Evolutionary conservation across 768 basidiomycete genomes (phyloP).

Genomic region (Mycena crocata): DNA sequence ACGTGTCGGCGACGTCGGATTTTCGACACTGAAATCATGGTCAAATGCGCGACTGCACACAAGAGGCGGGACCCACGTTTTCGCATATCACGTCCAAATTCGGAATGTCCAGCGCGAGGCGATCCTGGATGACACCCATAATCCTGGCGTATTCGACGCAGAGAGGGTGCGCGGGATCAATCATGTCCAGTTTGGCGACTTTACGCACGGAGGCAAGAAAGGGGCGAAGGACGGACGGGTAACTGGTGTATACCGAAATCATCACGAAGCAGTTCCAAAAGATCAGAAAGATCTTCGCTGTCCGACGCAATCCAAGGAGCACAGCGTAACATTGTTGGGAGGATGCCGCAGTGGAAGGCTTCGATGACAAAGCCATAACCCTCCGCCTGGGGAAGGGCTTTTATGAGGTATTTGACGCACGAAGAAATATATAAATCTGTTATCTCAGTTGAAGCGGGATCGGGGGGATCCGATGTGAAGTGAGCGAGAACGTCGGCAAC

Average conservation of each 20-base stretch:
- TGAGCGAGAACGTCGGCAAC: neutral
- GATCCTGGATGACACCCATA: neutral
- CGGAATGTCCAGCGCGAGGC: neutral
- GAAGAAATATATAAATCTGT: neutral
- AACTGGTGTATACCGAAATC: slow-evolving; percentile 9
- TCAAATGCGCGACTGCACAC: too few species aligned
- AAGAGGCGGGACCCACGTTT: neutral
- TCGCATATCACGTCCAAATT: neutral
- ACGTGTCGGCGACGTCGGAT: neutral
- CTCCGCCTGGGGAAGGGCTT: neutral
- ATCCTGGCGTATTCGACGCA: neutral
- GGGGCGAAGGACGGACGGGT: slow-evolving; percentile 12
- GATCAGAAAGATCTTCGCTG: neutral
- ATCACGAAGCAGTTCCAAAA: neutral
- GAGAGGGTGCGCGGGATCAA: neutral
- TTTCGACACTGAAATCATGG: neutral
- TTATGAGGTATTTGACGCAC: neutral
- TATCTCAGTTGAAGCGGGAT: neutral
- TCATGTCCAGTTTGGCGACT: neutral
- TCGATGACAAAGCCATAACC: neutral
- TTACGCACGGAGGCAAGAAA: neutral
- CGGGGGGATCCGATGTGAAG: neutral
- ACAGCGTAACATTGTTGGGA: slow-evolving; percentile 4
- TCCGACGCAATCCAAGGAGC: neutral
- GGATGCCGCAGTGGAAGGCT: slow-evolving; percentile 1